These are phyloP conservation scores for Leishmania tarentolae DNA, from an alignment of 208 protist species.

Conservation along the genomic window DNA sequence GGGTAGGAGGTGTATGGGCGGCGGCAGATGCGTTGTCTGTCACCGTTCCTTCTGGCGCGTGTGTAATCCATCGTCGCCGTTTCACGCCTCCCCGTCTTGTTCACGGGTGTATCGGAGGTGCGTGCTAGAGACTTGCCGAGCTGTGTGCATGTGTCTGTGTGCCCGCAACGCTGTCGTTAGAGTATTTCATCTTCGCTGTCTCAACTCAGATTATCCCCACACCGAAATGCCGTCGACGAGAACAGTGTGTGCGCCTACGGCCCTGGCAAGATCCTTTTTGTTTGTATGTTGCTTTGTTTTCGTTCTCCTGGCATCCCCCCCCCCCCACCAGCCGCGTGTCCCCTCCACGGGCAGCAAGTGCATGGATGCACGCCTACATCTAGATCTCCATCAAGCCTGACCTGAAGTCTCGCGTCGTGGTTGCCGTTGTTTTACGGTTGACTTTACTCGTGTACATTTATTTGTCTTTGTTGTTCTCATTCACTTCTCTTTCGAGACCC, in stretches of 20 bases:
- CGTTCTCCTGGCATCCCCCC: neutral
- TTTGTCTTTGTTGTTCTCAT: neutral
- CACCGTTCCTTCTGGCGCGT: neutral
- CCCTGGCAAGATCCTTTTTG: neutral
- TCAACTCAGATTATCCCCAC: neutral
- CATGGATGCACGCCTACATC: neutral
- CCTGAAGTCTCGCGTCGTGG: neutral
- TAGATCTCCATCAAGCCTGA: neutral
- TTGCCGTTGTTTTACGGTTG: neutral
- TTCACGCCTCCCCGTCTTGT: neutral
- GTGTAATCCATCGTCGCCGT: neutral
- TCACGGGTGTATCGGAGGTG: neutral
- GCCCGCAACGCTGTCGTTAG: neutral
- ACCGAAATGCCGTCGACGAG: neutral
- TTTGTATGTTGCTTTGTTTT: neutral
- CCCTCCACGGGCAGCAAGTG: neutral
- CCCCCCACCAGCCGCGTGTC: no score
- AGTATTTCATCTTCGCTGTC: neutral
- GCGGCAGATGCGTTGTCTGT: neutral
- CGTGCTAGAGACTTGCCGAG: neutral
- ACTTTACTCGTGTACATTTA: conserved; percentile 21
- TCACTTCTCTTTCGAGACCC: neutral
- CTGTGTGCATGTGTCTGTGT: neutral
- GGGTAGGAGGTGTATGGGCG: neutral
- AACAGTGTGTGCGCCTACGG: neutral